Percentiles rank a stretch among this genome's conserved stretches.
Conservation (phyloP, 768 basidiomycete species). For the Tephrocybe rancida region DNA sequence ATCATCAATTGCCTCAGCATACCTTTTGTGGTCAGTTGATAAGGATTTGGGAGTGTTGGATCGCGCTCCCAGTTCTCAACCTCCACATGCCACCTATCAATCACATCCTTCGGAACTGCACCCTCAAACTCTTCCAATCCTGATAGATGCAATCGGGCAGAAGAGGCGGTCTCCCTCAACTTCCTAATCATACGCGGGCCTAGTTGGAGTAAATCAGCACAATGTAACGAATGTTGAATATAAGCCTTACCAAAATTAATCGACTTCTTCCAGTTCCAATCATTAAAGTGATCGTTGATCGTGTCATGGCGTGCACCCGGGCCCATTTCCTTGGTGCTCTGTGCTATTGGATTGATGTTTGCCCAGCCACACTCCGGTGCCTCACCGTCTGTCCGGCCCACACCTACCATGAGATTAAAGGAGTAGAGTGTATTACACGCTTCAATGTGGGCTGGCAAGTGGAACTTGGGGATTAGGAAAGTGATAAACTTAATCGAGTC, state of each 20-base stretch:
- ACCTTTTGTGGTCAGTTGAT: neutral
- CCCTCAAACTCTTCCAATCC: neutral
- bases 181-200: neutral
- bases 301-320: constrained; percentile 13
- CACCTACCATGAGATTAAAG: constrained; percentile 19
- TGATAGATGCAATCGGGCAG: neutral
- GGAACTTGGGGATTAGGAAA: constrained; percentile 30
- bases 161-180: neutral
- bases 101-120: neutral
- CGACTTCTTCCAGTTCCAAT: constrained; percentile 2
- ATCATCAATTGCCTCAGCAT: neutral
- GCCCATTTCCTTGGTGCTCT: constrained; percentile 26
- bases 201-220: neutral
- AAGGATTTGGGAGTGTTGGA: neutral
- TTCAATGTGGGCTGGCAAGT: constrained; percentile 24
- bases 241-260: neutral
- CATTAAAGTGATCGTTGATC: neutral
- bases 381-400: constrained; percentile 19
- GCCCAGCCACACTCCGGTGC: constrained; percentile 25
- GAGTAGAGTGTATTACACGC: constrained; percentile 20
- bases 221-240: neutral
- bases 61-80: neutral
- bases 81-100: neutral
- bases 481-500: neutral
- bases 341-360: constrained; percentile 15